Base-by-base conservation (phyloP, 768 basidiomycete genomes). In the Tulasnella sp. region DNA sequence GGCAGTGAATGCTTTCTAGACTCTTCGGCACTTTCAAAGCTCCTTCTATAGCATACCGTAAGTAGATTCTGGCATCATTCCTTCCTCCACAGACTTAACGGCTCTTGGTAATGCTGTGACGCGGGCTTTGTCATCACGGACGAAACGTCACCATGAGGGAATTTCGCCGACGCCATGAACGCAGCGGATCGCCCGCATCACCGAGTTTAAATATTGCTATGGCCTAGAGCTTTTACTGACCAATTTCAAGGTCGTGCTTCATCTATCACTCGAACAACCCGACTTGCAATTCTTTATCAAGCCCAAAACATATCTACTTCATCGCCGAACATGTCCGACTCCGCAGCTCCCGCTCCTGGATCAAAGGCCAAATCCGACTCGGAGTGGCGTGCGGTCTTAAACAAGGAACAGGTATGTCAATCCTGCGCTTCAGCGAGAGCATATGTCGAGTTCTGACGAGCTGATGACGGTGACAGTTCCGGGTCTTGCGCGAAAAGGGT, bases 361-460 rank as follows among this genome's bases (percentile, higher is more conserved):
- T 71, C 73, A 3, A 74, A 72, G 52, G 63, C 34, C 73, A 87
- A 92, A 82, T 82, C 87, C 37, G 92, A 94, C 6, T 79, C 82
- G 9, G 94, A 96, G 79, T 97, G 94, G 94, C 85, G 86, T 74
- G 91, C 93, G 1, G 79, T 92, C 59, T 84, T 97, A 64, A 86
- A 87, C 34, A 89, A 86, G 3, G 88, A 93, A 78, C 94, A 97
- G 86, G 93, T 92, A 77, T 44, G 84, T 80, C 7, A 26, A 16
- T 19, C 9, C 12, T 67, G 5, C 8, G 29, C 22, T 66, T 11
- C 22, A 11, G 65, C 32, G 39, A 8, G n/a, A n/a, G n/a, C n/a
- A n/a, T n/a, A n/a, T 2, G 22, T 29, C 34, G 41, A 52, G 16
- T 29, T 29, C 29, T 9, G 41, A 9, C 29, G 37, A 5, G 42